These are phyloP conservation scores for Fistulifera pelliculosa DNA, from an alignment of 108 stramenopile genomes.

Conservation along the genomic window DNA sequence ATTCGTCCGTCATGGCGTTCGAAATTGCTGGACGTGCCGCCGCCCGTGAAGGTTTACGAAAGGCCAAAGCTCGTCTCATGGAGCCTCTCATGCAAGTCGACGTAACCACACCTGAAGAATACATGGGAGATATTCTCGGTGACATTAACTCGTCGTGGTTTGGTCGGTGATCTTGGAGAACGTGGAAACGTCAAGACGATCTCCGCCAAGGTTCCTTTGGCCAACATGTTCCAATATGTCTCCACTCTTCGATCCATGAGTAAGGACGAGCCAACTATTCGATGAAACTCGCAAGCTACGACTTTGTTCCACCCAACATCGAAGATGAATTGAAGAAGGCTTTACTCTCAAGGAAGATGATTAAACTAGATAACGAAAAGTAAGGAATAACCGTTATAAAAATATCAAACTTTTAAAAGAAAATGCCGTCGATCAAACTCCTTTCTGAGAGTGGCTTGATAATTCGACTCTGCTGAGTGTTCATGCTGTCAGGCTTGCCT, in stretches of 20 bases:
- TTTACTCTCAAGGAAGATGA: constrained; percentile 71
- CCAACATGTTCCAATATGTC: constrained; percentile 99
- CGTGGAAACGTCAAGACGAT: constrained; percentile 93
- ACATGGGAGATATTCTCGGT: constrained; percentile 97
- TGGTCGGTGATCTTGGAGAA: constrained; percentile 91
- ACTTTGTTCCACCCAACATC: constrained; percentile 90
- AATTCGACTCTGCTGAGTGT: too few species aligned
- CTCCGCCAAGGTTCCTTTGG: constrained; percentile 87
- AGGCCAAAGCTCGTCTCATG: constrained; percentile 94
- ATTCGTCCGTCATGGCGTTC: constrained; percentile 87
- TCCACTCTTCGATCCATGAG: constrained; percentile 89
- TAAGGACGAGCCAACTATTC: constrained; percentile 96
- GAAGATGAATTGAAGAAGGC: constrained; percentile 85
- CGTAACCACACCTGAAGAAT: constrained; percentile 94
- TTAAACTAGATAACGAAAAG: constrained; percentile 13
- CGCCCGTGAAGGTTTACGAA: constrained; percentile 89
- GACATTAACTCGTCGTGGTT: constrained; percentile 97
- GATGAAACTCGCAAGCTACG: constrained; percentile 95
- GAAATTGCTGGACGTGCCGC: constrained; percentile 92
- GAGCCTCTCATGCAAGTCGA: constrained; percentile 99
- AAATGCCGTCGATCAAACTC: too few species aligned
- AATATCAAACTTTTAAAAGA: too few species aligned
- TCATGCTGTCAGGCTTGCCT: too few species aligned
- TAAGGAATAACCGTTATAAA: too few species aligned
- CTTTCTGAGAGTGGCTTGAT: too few species aligned